Evolutionary conservation across 306 rosid genomes (phyloP).

Genomic region (Corylus americana): DNA sequence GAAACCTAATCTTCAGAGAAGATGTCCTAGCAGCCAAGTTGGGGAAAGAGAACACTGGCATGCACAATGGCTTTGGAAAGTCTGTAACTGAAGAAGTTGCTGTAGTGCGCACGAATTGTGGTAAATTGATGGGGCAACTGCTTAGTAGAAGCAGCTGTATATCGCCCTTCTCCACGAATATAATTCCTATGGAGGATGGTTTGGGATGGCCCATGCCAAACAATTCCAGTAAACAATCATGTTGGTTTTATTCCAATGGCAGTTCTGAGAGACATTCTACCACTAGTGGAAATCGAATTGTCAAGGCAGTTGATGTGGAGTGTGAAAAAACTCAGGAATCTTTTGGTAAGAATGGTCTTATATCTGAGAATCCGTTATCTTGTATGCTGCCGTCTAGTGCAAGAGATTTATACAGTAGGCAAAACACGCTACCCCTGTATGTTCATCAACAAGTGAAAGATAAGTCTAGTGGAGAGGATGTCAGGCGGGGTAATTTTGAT

Average conservation of each 20-base stretch:
- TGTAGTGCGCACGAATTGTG: conserved; percentile 38
- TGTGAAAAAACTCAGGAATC: background rate
- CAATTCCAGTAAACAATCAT: conserved; percentile 1
- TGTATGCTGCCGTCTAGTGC: background rate
- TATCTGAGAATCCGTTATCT: background rate
- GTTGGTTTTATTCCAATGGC: background rate
- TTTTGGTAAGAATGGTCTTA: background rate
- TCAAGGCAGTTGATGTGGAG: background rate
- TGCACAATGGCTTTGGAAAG: conserved; percentile 41
- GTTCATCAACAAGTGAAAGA: background rate
- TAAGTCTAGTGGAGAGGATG: background rate
- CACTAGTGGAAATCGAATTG: background rate
- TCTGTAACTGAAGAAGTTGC: conserved; percentile 49
- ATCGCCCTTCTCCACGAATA: conserved; percentile 29
- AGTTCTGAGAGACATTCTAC: background rate
- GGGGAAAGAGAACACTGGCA: conserved; percentile 52
- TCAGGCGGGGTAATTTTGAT: background rate
- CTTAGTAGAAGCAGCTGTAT: conserved; percentile 15
- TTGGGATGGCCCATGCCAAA: background rate
- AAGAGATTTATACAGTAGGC: background rate
- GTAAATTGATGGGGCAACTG: conserved; percentile 41
- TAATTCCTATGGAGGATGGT: background rate
- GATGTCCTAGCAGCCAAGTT: conserved; percentile 67
- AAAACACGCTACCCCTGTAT: background rate
- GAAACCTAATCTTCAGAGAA: conserved; percentile 74